Evolutionary conservation across 2,329 filamentous ascomycete species (phyloP).

Genomic region (Teratosphaeria epicoccoides): DNA sequence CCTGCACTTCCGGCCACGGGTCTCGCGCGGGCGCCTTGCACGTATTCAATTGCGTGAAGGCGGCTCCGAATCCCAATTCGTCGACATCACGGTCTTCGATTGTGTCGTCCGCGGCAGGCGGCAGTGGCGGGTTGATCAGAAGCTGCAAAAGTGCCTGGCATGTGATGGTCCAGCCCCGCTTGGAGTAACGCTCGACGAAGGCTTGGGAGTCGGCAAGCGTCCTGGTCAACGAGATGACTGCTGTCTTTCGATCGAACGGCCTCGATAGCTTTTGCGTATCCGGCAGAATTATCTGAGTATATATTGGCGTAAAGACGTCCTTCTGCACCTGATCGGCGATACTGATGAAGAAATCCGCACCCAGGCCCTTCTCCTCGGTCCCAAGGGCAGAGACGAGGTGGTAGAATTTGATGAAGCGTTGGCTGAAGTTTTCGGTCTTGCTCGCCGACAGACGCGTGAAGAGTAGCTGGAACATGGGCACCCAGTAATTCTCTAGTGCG

Average conservation of each 20-base stretch:
- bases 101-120: slow-evolving; percentile 55
- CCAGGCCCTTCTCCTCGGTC: slow-evolving; percentile 63
- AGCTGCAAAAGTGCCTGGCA: slow-evolving; percentile 83
- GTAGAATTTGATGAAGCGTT: slow-evolving; percentile 87
- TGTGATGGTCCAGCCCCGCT: slow-evolving; percentile 84
- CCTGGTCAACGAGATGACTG: slow-evolving; percentile 87
- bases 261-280: slow-evolving; percentile 80
- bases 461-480: slow-evolving; percentile 68
- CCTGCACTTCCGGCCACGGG: slow-evolving; percentile 74
- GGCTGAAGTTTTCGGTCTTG: slow-evolving; percentile 73
- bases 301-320: slow-evolving; percentile 70
- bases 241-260: slow-evolving; percentile 83
- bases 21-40: slow-evolving; percentile 66
- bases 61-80: slow-evolving; percentile 87
- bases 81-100: slow-evolving; percentile 86
- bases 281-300: slow-evolving; percentile 75
- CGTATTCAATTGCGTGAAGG: slow-evolving; percentile 87
- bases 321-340: slow-evolving; percentile 73
- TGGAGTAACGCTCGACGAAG: slow-evolving; percentile 59
- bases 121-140: slow-evolving; percentile 75
- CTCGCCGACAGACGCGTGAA: slow-evolving; percentile 61
- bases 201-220: slow-evolving; percentile 76
- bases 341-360: slow-evolving; percentile 82
- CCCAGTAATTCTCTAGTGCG: slow-evolving; percentile 67
- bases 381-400: slow-evolving; percentile 69